phyloP scores from a whole-genome alignment of 495 filamentous ascomycete species.

The Tuber aestivum region DNA sequence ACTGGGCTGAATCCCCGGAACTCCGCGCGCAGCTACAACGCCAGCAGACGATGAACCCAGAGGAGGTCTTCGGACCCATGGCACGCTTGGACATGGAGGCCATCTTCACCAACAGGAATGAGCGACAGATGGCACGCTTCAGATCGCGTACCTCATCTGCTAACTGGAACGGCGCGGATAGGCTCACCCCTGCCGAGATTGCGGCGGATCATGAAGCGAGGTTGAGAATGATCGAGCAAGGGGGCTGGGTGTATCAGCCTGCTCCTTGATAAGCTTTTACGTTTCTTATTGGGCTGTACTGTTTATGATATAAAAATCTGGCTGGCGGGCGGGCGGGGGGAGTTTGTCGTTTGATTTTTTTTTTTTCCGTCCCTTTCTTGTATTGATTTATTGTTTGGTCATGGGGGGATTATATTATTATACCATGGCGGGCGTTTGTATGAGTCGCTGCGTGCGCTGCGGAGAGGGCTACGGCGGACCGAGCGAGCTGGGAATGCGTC shows the following conservation, averaged over 20 bases:
- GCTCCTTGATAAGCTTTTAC: constrained; percentile 16
- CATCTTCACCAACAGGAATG: constrained; percentile 78
- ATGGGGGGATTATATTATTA: constrained; percentile 11
- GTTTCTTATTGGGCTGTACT: constrained; percentile 5
- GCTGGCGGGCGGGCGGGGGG: constrained; percentile 1
- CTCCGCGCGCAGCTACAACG: constrained; percentile 60
- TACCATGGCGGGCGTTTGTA: constrained; percentile 4
- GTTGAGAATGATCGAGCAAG: constrained; percentile 72
- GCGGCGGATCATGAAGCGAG: constrained; percentile 71
- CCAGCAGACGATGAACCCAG: constrained; percentile 79
- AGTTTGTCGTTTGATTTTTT: constrained; percentile 9
- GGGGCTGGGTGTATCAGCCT: constrained; percentile 61
- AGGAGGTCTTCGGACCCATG: constrained; percentile 83
- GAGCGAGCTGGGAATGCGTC: not conserved
- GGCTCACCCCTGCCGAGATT: constrained; percentile 83
- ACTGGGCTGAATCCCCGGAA: constrained; percentile 79
- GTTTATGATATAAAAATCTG: constrained; percentile 5
- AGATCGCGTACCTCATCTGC: constrained; percentile 83
- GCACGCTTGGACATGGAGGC: constrained; percentile 86
- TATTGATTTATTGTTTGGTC: not conserved
- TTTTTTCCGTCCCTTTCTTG: constrained; percentile 4
- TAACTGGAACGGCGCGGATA: constrained; percentile 83
- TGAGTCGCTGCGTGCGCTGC: not conserved
- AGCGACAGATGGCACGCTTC: constrained; percentile 69
- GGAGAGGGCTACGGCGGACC: not conserved